Percentiles rank a stretch among this genome's conserved stretches.
Evolutionary conservation across 306 rosid genomes (phyloP).

Genomic region (Senna tora): DNA sequence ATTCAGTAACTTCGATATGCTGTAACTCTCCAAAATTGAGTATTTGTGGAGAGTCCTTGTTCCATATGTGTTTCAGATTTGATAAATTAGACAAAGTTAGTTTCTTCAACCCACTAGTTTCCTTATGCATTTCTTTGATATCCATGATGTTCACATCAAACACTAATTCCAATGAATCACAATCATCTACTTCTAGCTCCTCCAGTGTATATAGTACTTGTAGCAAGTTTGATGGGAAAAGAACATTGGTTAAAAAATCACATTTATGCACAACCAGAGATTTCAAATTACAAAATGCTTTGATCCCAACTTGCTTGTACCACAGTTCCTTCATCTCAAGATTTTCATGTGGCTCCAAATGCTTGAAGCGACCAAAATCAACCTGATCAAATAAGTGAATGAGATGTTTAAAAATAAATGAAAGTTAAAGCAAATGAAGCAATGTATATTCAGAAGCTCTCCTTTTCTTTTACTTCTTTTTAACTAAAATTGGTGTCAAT

Average conservation of each 20-base stretch:
- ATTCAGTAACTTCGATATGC: background rate
- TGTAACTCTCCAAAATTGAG: background rate
- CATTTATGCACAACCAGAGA: background rate
- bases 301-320: background rate
- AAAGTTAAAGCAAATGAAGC: too few relatives aligned
- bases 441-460: too few relatives aligned
- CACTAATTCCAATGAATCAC: background rate
- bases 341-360: background rate
- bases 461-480: too few relatives aligned
- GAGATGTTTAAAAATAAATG: too few relatives aligned
- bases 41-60: background rate
- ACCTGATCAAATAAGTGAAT: background rate
- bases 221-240: background rate
- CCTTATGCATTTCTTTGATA: background rate
- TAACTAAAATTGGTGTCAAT: too few relatives aligned
- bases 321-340: background rate
- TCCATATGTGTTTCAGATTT: background rate
- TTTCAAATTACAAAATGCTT: background rate
- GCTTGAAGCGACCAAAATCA: background rate
- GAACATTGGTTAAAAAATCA: background rate
- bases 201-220: background rate
- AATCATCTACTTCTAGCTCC: background rate
- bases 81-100: background rate
- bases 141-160: slow-evolving; percentile 7
- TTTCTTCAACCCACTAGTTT: background rate